Evolutionary conservation across 495 filamentous ascomycete genomes (phyloP).

Genomic region (Xylaria cubensis): DNA sequence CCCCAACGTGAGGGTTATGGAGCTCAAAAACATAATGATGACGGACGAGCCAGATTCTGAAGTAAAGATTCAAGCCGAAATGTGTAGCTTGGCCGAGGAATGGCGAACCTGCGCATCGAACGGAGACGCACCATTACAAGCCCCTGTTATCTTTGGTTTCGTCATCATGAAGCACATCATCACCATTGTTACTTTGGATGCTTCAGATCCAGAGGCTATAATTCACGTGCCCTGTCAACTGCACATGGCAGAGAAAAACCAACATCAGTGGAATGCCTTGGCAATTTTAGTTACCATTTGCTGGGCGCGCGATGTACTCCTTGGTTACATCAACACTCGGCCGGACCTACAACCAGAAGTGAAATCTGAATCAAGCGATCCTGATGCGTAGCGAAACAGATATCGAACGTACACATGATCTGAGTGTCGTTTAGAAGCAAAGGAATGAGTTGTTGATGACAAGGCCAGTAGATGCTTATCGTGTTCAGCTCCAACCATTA

Average conservation of each 20-base stretch:
- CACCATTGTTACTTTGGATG: conserved; percentile 39
- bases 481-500: background rate
- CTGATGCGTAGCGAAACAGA: conserved; percentile 32
- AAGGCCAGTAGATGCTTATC: background rate
- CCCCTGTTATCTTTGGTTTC: conserved; percentile 38
- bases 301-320: conserved; percentile 39
- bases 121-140: background rate
- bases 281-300: conserved; percentile 42
- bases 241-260: conserved; percentile 38
- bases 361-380: conserved; percentile 32
- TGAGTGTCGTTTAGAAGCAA: background rate
- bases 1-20: conserved; percentile 31
- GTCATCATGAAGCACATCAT: conserved; percentile 41
- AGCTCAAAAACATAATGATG: conserved; percentile 17
- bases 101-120: conserved; percentile 27
- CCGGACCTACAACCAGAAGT: conserved; percentile 12
- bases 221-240: conserved; percentile 38
- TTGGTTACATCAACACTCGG: conserved; percentile 18
- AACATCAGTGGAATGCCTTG: conserved; percentile 42
- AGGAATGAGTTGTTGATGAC: background rate
- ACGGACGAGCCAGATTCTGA: conserved; percentile 29
- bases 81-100: conserved; percentile 26
- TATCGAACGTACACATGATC: background rate
- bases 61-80: conserved; percentile 28
- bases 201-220: conserved; percentile 29